Conservation (phyloP, 768 basidiomycete genomes). For the Symmetrospora coprosmae region DNA sequence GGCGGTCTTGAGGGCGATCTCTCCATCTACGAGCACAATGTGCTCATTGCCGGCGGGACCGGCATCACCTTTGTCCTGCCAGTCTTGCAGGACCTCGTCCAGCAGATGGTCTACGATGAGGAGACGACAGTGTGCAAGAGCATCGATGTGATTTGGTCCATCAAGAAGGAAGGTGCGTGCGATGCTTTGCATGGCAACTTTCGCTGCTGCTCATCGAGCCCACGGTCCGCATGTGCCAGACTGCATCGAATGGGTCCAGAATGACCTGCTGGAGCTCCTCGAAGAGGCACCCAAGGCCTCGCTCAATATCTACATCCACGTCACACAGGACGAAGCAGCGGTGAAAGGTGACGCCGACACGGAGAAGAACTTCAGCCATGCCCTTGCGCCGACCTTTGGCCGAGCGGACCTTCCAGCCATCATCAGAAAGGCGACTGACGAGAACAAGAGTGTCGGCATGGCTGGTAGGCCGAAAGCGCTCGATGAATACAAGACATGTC, state of each 20-base stretch:
- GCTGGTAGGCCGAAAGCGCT: neutral
- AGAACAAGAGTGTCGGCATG: neutral
- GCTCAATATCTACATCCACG: neutral
- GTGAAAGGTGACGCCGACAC: neutral
- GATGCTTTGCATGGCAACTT: neutral
- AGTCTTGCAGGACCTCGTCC: neutral
- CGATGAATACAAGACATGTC: too few species aligned
- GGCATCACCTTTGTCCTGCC: constrained; percentile 25
- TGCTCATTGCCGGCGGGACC: constrained; percentile 30
- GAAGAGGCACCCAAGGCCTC: neutral
- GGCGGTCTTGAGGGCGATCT: constrained; percentile 26
- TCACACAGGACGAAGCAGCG: neutral
- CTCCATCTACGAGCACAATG: constrained; percentile 16
- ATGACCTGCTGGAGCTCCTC: neutral
- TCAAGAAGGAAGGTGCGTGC: constrained; percentile 1
- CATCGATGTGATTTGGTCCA: constrained; percentile 1
- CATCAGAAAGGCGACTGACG: neutral
- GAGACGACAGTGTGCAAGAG: neutral
- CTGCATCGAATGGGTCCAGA: neutral
- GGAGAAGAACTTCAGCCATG: neutral
- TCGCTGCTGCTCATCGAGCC: neutral
- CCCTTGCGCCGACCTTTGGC: neutral
- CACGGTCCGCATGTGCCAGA: neutral
- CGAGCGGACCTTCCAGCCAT: neutral
- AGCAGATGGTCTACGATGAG: neutral